Base-by-base conservation (phyloP, 805 yeast species). In the Wickerhamomyces ciferrii region DNA sequence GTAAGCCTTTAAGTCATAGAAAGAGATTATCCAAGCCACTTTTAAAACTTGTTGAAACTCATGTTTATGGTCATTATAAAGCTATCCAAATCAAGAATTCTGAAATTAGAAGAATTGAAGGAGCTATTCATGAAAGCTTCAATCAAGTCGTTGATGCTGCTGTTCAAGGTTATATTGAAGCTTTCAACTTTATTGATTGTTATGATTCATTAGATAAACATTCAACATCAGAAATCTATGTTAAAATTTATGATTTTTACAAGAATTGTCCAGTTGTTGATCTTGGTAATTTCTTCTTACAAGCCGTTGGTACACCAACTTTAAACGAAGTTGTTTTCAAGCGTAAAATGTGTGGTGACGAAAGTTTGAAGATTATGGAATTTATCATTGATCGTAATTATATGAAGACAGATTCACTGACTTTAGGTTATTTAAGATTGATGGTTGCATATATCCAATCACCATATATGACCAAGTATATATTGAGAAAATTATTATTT, bases 401-500 rank as follows among this genome's bases (percentile, higher is more conserved):
- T 6, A 11, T 13, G 6, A 19, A 40, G n/a, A 9, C 5, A 5
- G 24, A 40, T 25, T n/a, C 25, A 18, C 6, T 25, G 7, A 39
- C 41, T 2, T 13, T 40, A 2, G n/a, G 13, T 10, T 40, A n/a
- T 18, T n/a, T 27, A 6, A 29, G 25, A 41, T 20, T 41, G 13
- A 14, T 32, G 18, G 13, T 21, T 32, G 36, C 39, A 1, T 43
- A 36, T 37, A 24, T 48, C 10, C 39, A 47, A 21, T 45, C 51
- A 20, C 44, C 50, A 21, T 45, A 39, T 27, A 36, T 45, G 15
- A 39, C 38, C 23, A 39, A 25, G 15, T 45, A 25, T 24, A 21
- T 47, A 19, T 36, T 47, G 24, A 44, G 53, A 43, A 20, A 38
- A 9, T 34, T 50, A 6, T 24, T 50, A 15, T 50, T 34, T 40